Percentiles rank a stretch among this genome's conserved stretches.
Evolutionary conservation across 1,284 basidiomycete genomes (phyloP).

Genomic region (Phylloboletellus chloephorus): DNA sequence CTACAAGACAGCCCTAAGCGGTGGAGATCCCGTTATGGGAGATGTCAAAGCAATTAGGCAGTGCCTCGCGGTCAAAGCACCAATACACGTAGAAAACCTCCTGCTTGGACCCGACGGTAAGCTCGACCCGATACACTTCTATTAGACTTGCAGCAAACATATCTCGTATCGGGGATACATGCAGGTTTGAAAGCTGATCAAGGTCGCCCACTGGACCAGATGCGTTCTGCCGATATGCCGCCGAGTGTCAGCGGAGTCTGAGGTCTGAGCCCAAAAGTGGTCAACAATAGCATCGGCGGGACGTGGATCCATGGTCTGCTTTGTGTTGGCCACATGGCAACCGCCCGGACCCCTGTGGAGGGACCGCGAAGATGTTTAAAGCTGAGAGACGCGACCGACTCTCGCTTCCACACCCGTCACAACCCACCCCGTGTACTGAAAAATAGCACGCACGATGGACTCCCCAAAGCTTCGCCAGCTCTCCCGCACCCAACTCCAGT

Average conservation of each 20-base stretch:
- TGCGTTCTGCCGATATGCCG: too few relatives aligned
- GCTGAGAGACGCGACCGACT: too few relatives aligned
- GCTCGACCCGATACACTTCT: too few relatives aligned
- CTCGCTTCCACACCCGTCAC: background rate
- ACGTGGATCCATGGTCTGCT: constrained; percentile 4
- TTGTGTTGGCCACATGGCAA: background rate
- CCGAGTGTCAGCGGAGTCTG: too few relatives aligned
- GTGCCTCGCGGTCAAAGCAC: background rate
- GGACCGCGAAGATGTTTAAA: constrained; percentile 1
- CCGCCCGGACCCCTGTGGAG: constrained; percentile 1
- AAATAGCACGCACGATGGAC: constrained; percentile 13
- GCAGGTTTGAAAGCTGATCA: too few relatives aligned
- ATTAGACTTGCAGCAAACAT: too few relatives aligned
- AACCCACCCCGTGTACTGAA: background rate
- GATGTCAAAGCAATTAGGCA: constrained; percentile 19
- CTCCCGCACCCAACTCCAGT: constrained; percentile 21
- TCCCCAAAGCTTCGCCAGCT: constrained; percentile 20
- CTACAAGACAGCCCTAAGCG: constrained; percentile 19
- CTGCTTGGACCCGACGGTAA: background rate
- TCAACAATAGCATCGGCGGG: constrained; percentile 1
- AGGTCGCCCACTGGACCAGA: too few relatives aligned
- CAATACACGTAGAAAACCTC: too few relatives aligned
- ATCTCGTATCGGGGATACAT: too few relatives aligned
- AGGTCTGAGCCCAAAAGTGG: too few relatives aligned
- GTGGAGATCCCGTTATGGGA: constrained; percentile 1